These are phyloP conservation scores for Tanacetum coccineum DNA, from an alignment of 129 eudicot genomes.

Conservation along the genomic window DNA sequence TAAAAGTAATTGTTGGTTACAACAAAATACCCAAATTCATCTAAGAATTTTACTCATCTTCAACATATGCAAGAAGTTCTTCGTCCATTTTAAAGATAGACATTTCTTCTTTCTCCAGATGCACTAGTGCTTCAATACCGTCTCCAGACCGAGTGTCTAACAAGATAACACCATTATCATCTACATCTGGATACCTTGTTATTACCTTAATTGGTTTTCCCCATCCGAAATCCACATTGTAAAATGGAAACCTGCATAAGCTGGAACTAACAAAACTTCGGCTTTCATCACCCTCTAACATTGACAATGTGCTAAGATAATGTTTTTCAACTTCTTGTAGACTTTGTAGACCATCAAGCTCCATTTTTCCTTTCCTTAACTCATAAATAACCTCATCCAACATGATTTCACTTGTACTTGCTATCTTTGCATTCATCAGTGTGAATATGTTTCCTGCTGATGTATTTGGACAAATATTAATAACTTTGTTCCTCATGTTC, in stretches of 20 bases:
- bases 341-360: constrained; percentile 6
- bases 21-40: not conserved
- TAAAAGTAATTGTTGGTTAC: no score
- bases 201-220: not conserved
- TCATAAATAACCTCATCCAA: not conserved
- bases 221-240: constrained; percentile 13
- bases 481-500: constrained; percentile 13
- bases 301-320: not conserved
- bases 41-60: not conserved
- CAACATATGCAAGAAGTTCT: constrained; percentile 5
- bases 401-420: not conserved
- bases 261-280: not conserved
- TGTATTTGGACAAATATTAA: not conserved
- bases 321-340: not conserved
- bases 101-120: not conserved
- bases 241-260: not conserved
- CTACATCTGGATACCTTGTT: not conserved
- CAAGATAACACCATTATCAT: not conserved
- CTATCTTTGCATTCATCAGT: not conserved
- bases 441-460: constrained; percentile 12
- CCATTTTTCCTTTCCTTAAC: constrained; percentile 6
- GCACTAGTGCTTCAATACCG: constrained; percentile 9
- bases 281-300: not conserved
- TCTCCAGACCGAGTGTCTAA: constrained; percentile 6
- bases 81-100: not conserved